Evolutionary conservation across 2,329 filamentous ascomycete species (phyloP), one percentile per base, ranked within the genome.

Genomic region (Cercospora sojina): DNA sequence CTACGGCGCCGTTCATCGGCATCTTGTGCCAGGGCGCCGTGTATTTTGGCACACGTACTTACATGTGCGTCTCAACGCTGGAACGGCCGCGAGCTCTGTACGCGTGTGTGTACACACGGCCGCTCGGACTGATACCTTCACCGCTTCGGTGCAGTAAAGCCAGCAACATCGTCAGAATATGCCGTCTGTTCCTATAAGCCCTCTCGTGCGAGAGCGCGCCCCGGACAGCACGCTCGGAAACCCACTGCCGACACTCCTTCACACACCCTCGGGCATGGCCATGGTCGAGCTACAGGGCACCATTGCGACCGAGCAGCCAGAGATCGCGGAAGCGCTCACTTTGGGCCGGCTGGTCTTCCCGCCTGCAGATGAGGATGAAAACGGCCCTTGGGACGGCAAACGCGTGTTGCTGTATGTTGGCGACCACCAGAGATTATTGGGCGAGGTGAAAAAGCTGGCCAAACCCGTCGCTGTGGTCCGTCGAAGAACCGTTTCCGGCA

Each of bases 221-320:
- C 32, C 23, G 4, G 47, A 29, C 60, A 55, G 49, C 49, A 41
- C 31, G 20, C 18, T 51, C 18, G 51, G 53, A 7, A 87, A 86
- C 72, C 88, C 91, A 3, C 86, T 98, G 4, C 95, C 95, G 1
- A 79, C 85, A n/a, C 84, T 97, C 69, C 86, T 98, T 16, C 91
- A 93, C 73, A 97, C 94, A 0, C 95, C 95, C 0, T 89, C 91
- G 0, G 95, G 95, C 59, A 86, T 97, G 47, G 94, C 94, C 18
- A 84, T 99, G 55, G 83, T 99, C 65, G 95, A 98, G 80, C 87
- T 99, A 13, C 95, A 99, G 82, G 95, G 93, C 68, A 92, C 88
- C 13, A 89, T 99, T 80, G 94, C 96, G 78, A 83, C 93, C 89
- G 92, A 7, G 69, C 56, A 70, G 5, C 56, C 80, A 2, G 71